Base-by-base conservation (phyloP, 2,329 filamentous ascomycete species). In the Lachnellula cervina region DNA sequence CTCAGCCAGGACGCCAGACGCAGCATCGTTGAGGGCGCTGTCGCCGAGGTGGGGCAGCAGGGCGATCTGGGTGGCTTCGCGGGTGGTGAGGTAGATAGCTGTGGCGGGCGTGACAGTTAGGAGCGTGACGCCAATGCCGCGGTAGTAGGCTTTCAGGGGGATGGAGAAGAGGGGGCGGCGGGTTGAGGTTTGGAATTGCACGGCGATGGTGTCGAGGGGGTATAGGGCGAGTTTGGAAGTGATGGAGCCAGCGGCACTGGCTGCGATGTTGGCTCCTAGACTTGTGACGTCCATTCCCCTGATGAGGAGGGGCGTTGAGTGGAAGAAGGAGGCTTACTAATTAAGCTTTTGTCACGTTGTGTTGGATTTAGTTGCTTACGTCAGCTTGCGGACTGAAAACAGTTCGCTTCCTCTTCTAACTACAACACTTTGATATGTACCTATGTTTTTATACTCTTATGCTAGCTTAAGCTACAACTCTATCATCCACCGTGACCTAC, bases 161-260 rank as follows among this genome's bases (percentile, higher is more conserved):
- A 62, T 57, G 19, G 61, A 63, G 35, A 63, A 49, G 5, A 63
- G 56, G 32, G 61, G 61, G 16, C 61, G 55, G 2, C 61, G 49
- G 4, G 61, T 63, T 4, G 55, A 59, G 14, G 61, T 60, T 38
- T 59, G 57, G 51, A 60, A 58, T 55, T 63, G 61, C 5, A 63
- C 58, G 14, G 59, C 59, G 23, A 63, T 60, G 4, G 61, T 63
- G 40, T 63, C 61, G 13, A 63, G 51, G 14, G 61, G 61, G 49
- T 58, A 63, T 35, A 54, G 58, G 35, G 49, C 28, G 47, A 62
- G 52, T 43, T 59, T 61, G 3, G 61, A 61, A 40, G 60, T 54
- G 32, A 62, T 58, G 25, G 54, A 57, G 52, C 57, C 59, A n/a
- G 54, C 54, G 25, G 58, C 61, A 37, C 55, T 59, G 48, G 61